Evolutionary conservation across 2,329 filamentous ascomycete species (phyloP).

Genomic region (Botrytis paeoniae): DNA sequence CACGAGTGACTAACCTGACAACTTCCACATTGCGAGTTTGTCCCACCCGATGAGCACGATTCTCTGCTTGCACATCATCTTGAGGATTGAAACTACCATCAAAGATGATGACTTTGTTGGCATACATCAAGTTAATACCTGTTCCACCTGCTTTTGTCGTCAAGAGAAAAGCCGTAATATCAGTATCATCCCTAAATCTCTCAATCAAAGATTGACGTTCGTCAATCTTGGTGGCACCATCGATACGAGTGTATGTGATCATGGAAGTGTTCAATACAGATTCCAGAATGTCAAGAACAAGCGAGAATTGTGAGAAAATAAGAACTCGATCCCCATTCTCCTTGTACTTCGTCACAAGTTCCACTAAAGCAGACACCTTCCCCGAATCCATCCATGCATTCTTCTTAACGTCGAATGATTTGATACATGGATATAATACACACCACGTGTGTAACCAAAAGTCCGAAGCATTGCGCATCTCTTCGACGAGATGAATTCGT

Average conservation of each 20-base stretch:
- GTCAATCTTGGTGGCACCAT: conserved; percentile 77
- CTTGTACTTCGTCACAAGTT: conserved; percentile 70
- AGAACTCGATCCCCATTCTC: conserved; percentile 81
- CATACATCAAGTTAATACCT: conserved; percentile 90
- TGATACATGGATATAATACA: conserved; percentile 53
- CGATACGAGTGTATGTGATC: conserved; percentile 80
- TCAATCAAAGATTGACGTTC: conserved; percentile 87
- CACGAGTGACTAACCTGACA: conserved; percentile 73
- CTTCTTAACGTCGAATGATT: conserved; percentile 53
- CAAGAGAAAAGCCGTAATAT: conserved; percentile 86
- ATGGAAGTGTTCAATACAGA: conserved; percentile 71
- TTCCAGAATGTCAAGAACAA: conserved; percentile 85
- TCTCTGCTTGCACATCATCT: conserved; percentile 97
- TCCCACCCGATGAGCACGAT: conserved; percentile 90
- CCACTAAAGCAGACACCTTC: conserved; percentile 78
- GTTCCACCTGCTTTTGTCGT: conserved; percentile 95
- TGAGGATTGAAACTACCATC: conserved; percentile 97
- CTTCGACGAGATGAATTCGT: conserved; percentile 51
- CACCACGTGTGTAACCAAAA: conserved; percentile 67
- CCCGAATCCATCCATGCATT: conserved; percentile 63
- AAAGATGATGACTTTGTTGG: conserved; percentile 97
- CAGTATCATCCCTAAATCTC: conserved; percentile 70
- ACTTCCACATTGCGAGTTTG: conserved; percentile 91
- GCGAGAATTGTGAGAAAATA: conserved; percentile 91
- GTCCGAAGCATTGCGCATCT: conserved; percentile 58